Conservation (phyloP, 768 basidiomycete genomes). For the Termitomyces sp. region DNA sequence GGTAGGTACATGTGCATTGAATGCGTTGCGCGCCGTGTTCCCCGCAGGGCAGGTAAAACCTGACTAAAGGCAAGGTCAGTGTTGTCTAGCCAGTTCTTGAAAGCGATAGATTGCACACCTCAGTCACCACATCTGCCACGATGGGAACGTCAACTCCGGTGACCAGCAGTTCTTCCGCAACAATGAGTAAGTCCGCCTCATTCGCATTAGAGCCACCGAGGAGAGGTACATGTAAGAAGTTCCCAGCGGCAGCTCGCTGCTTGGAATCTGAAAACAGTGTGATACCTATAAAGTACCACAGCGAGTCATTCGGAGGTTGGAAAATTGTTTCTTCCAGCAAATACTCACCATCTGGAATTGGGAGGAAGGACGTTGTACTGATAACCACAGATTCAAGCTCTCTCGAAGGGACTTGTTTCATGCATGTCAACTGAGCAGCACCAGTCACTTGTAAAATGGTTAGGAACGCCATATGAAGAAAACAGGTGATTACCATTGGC, state of each 20-base stretch:
- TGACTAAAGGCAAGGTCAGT: background rate
- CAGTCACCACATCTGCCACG: background rate
- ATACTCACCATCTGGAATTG: slow-evolving; percentile 24
- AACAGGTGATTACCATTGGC: slow-evolving; percentile 20
- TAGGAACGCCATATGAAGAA: background rate
- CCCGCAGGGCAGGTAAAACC: slow-evolving; percentile 11
- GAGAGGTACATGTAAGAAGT: slow-evolving; percentile 11
- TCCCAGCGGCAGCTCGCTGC: slow-evolving; percentile 9
- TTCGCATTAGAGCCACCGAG: background rate
- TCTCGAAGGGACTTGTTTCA: slow-evolving; percentile 23
- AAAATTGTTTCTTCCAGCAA: background rate
- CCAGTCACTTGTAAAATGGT: slow-evolving; percentile 10
- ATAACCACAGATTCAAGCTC: slow-evolving; percentile 24
- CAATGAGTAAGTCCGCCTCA: background rate
- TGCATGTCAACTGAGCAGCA: slow-evolving; percentile 26
- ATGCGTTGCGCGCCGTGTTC: background rate
- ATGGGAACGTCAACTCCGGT: background rate
- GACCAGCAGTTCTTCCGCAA: background rate
- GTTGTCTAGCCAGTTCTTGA: too few relatives aligned
- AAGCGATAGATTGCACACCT: background rate
- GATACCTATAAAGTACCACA: slow-evolving; percentile 14
- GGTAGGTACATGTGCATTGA: slow-evolving; percentile 8
- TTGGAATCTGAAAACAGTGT: slow-evolving; percentile 25
- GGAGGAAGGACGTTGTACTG: slow-evolving; percentile 20
- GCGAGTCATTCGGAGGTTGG: background rate